These are phyloP conservation scores for Mycena indigotica DNA, from an alignment of 768 basidiomycete genomes.

Conservation along the genomic window DNA sequence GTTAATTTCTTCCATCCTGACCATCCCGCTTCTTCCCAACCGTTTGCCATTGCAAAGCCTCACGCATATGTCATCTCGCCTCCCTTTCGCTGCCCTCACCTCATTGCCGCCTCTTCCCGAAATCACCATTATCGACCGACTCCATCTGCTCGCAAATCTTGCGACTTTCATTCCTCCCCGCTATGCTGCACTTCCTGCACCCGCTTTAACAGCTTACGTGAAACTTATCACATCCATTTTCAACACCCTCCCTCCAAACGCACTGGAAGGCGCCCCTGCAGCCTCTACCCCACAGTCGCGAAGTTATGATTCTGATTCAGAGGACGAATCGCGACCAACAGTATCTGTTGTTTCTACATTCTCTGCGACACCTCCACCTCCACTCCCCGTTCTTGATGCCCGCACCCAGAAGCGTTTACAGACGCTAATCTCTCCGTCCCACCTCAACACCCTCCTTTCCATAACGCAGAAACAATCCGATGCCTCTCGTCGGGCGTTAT, in stretches of 20 bases:
- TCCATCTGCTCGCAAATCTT: conserved; percentile 76
- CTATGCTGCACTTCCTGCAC: conserved; percentile 50
- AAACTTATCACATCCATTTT: conserved; percentile 53
- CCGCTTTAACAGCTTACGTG: conserved; percentile 56
- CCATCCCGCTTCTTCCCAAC: conserved; percentile 78
- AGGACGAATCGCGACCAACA: conserved; percentile 30
- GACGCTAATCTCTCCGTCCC: conserved; percentile 53
- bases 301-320: conserved; percentile 42
- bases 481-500: conserved; percentile 47
- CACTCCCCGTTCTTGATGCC: conserved; percentile 51
- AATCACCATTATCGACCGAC: conserved; percentile 35
- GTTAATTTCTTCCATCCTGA: conserved; percentile 60
- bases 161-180: conserved; percentile 64
- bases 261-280: conserved; percentile 48
- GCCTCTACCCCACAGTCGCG: conserved; percentile 20
- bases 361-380: conserved; percentile 17
- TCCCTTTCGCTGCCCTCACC: conserved; percentile 53
- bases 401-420: conserved; percentile 66
- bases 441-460: conserved; percentile 57
- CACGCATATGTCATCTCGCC: conserved; percentile 60
- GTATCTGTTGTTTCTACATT: conserved; percentile 44
- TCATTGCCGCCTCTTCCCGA: conserved; percentile 33
- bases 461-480: conserved; percentile 40
- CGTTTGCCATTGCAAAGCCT: conserved; percentile 65
- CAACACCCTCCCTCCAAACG: conserved; percentile 52